Conservation (phyloP, 2,329 filamentous ascomycete species). For the Aspergillus uvarum region DNA sequence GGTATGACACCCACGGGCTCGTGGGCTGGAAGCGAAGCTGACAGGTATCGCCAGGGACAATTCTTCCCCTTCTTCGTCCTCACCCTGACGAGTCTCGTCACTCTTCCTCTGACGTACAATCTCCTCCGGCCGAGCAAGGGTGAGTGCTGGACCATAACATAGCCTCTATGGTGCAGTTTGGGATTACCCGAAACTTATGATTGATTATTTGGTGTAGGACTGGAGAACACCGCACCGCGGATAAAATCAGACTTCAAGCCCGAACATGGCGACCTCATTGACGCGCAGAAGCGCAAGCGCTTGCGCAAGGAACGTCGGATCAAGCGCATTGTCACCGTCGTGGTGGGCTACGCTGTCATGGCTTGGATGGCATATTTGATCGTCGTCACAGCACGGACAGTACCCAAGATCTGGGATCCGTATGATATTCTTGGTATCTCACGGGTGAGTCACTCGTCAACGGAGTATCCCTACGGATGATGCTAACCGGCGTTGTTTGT, state of each 20-base stretch:
- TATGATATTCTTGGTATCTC: conserved; percentile 90
- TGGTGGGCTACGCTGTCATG: conserved; percentile 79
- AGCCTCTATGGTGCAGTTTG: background rate
- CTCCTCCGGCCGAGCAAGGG: conserved; percentile 76
- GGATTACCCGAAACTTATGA: background rate
- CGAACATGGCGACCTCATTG: conserved; percentile 79
- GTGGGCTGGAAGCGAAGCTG: conserved; percentile 10
- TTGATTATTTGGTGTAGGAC: conserved; percentile 47
- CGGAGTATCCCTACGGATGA: background rate
- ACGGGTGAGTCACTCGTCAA: conserved; percentile 56
- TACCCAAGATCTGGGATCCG: conserved; percentile 87
- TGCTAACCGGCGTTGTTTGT: conserved; percentile 8
- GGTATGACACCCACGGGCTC: conserved; percentile 45
- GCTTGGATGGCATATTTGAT: conserved; percentile 92
- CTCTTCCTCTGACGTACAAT: conserved; percentile 84
- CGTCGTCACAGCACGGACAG: conserved; percentile 68
- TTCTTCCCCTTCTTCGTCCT: conserved; percentile 99
- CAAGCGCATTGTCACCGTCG: conserved; percentile 75
- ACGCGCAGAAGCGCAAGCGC: conserved; percentile 78
- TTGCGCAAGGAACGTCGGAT: conserved; percentile 85
- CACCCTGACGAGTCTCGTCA: conserved; percentile 82
- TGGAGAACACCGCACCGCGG: conserved; percentile 76
- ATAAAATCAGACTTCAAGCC: conserved; percentile 80
- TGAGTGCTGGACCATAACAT: conserved; percentile 31
- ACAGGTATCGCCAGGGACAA: conserved; percentile 63